phyloP scores from a whole-genome alignment of 73 alveolate genomes.

The Blepharisma stoltei region DNA sequence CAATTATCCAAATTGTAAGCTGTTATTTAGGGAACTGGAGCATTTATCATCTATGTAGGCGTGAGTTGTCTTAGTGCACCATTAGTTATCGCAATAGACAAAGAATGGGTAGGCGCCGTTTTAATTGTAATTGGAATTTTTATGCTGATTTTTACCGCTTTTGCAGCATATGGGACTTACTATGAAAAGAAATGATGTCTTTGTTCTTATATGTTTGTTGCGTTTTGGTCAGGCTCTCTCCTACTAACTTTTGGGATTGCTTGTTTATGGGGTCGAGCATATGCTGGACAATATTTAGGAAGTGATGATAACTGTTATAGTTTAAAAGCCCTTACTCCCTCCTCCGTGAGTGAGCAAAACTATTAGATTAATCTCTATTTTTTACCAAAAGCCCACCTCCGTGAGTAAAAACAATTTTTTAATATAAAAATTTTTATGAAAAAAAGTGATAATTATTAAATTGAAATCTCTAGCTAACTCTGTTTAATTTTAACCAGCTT shows the following conservation, averaged over 20 bases:
- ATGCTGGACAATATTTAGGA: background rate
- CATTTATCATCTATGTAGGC: constrained; percentile 22
- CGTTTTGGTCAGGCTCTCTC: background rate
- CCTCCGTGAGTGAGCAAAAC: too few species aligned
- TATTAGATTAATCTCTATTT: too few species aligned
- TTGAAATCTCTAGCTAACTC: too few species aligned
- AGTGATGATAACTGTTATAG: background rate
- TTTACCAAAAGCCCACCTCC: too few species aligned
- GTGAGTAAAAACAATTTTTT: too few species aligned
- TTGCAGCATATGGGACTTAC: background rate
- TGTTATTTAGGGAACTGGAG: background rate
- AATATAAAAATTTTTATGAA: too few species aligned
- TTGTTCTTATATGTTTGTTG: background rate
- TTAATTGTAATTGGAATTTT: background rate
- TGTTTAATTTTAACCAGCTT: too few species aligned
- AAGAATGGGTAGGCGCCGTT: constrained; percentile 13
- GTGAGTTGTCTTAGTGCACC: background rate
- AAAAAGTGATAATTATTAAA: too few species aligned
- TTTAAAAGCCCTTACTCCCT: background rate
- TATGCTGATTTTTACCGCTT: background rate
- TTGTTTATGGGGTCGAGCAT: background rate
- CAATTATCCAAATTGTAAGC: too few species aligned
- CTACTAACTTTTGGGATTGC: constrained; percentile 1
- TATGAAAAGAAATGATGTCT: background rate
- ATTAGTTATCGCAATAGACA: background rate